Evolutionary conservation across 306 rosid species (phyloP), one percentile per base, ranked within the genome.

Genomic region (Gastrolobium bilobum): DNA sequence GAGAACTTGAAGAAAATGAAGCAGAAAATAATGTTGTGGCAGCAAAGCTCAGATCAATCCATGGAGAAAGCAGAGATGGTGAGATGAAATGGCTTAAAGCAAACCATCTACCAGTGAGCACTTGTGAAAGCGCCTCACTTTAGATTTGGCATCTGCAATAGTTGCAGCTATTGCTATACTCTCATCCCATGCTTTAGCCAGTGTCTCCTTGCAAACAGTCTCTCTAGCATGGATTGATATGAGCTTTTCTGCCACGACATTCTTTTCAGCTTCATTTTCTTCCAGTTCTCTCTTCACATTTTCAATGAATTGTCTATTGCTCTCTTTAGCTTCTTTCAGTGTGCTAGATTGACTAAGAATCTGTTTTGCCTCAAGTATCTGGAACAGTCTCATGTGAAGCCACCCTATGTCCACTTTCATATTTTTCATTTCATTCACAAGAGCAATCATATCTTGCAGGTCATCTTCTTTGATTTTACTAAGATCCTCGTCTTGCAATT

Each of bases 291-390:
- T 71, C 64, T 77, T 6, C 3, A 46, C 39, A 29, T 1, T 20
- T 37, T 71, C 65, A 54, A 57, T 7, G 14, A 3, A 0, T 46
- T 4, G 13, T 43, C 30, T 29, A 7, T 14, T 64, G 4, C 0
- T 64, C 6, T 77, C 50, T 14, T 2, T 71, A 30, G 15, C 30
- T 48, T 78, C 67, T 66, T 34, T 71, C 15, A 78, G 35, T 37
- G 0, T 2, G 37, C 4, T 0, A 64, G 6, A 29, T 2, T 65
- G 30, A 34, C 15, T 10, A 4, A 72, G 3, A 39, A 38, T 5
- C 40, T 31, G 8, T 29, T 37, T 78, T 47, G 72, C 83, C 30
- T 65, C 53, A 14, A 46, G 71, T 26, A 83, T 47, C 58, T 64
- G 60, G 11, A 4, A 9, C 43, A 83, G 47, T 34, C 59, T 71